These are phyloP conservation scores for Asterionellopsis glacialis DNA, from an alignment of 108 stramenopile species.

Conservation along the genomic window DNA sequence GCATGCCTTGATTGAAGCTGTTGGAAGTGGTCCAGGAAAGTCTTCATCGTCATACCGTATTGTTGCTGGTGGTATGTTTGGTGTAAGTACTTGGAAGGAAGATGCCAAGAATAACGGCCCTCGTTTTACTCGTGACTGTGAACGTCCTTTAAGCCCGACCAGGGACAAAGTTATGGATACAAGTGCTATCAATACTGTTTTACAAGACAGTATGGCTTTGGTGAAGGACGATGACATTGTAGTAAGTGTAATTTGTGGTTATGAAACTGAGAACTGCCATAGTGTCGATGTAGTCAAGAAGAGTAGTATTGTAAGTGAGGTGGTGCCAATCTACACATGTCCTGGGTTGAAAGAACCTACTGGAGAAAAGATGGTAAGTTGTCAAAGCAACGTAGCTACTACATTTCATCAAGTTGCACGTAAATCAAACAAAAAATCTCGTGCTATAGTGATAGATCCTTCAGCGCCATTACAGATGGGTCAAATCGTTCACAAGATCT, in stretches of 20 bases:
- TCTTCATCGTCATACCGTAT: conserved; percentile 51
- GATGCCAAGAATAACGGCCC: conserved; percentile 74
- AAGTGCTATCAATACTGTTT: not conserved
- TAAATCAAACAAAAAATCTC: conserved; percentile 11
- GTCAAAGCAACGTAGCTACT: conserved; percentile 19
- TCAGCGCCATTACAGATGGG: conserved; percentile 11
- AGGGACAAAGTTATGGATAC: not conserved
- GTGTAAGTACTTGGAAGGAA: conserved; percentile 68
- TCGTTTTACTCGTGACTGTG: conserved; percentile 11
- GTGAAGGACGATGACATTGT: not conserved
- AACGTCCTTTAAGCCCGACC: not conserved
- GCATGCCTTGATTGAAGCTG: conserved; percentile 28
- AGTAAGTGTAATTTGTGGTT: conserved; percentile 23
- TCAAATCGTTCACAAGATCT: conserved; percentile 14
- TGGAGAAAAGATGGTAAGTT: conserved; percentile 15
- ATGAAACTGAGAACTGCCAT: conserved; percentile 3
- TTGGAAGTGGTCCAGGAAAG: conserved; percentile 16
- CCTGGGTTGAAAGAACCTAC: conserved; percentile 8
- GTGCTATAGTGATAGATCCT: conserved; percentile 27
- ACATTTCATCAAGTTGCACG: conserved; percentile 8
- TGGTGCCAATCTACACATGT: conserved; percentile 21
- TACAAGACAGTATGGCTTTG: conserved; percentile 11
- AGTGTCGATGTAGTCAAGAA: conserved; percentile 13
- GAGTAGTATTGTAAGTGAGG: conserved; percentile 11
- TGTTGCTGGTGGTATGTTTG: conserved; percentile 81